Conservation (phyloP, 345 rosid genomes). For the Durio zibethinus region DNA sequence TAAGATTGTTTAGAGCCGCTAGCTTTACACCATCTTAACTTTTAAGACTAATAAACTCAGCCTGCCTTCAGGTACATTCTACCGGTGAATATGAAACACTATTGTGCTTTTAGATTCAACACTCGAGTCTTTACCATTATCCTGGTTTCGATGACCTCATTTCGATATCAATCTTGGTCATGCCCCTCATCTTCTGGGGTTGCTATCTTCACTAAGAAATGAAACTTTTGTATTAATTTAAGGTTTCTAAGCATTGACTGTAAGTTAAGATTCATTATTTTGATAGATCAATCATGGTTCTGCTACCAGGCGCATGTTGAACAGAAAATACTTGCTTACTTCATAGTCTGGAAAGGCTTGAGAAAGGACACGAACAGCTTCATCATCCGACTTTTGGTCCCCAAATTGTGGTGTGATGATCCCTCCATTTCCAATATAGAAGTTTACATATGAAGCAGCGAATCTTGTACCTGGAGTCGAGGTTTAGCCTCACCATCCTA, state of each 20-base stretch:
- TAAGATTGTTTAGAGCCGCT: background rate
- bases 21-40: background rate
- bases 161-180: background rate
- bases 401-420: conserved; percentile 62
- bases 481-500: conserved; percentile 16
- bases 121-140: background rate
- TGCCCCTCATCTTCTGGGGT: background rate
- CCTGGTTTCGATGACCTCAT: background rate
- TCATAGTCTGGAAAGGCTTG: conserved; percentile 58
- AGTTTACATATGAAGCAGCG: conserved; percentile 9
- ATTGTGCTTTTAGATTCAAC: background rate
- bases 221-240: background rate
- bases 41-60: too few relatives aligned
- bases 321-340: conserved; percentile 35
- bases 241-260: background rate
- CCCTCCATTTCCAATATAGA: conserved; percentile 14
- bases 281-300: background rate
- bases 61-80: background rate
- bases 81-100: background rate
- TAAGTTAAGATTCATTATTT: background rate
- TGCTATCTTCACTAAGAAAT: background rate
- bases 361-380: conserved; percentile 70
- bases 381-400: conserved; percentile 72
- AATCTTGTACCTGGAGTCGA: conserved; percentile 56
- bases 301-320: background rate